Conservation (phyloP, 1,284 basidiomycete species). For the Ustilago cynodontis region DNA sequence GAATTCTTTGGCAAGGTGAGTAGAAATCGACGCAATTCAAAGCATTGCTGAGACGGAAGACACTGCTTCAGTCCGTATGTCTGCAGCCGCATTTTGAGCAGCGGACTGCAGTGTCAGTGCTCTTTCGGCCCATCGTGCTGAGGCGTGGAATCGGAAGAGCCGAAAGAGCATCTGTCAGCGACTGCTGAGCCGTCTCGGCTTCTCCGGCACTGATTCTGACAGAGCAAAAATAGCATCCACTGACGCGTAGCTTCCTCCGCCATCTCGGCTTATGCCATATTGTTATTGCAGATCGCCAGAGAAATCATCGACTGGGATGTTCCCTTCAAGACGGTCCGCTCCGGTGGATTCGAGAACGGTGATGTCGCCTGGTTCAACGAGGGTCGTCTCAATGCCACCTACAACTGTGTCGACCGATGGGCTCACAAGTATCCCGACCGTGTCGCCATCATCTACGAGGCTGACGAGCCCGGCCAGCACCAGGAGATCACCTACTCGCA, state of each 20-base stretch:
- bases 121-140: too few species aligned
- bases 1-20: slow-evolving; percentile 64
- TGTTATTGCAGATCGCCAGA: slow-evolving; percentile 77
- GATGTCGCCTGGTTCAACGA: slow-evolving; percentile 90
- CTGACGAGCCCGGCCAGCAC: slow-evolving; percentile 90
- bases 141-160: not conserved
- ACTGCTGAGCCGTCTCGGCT: not conserved
- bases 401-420: slow-evolving; percentile 98
- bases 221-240: not conserved
- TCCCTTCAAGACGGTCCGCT: slow-evolving; percentile 87
- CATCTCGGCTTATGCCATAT: not conserved
- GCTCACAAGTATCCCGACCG: slow-evolving; percentile 91
- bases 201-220: not conserved
- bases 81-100: too few species aligned
- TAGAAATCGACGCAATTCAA: not conserved
- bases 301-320: slow-evolving; percentile 89
- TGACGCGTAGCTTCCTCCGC: not conserved
- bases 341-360: slow-evolving; percentile 86
- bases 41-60: not conserved
- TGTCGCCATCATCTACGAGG: slow-evolving; percentile 98
- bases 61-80: too few species aligned
- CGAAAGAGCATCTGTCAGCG: not conserved
- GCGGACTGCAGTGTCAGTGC: too few species aligned
- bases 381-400: slow-evolving; percentile 77
- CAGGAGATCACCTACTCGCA: slow-evolving; percentile 82